Evolutionary conservation across 768 basidiomycete genomes (phyloP).

Genomic region (Lactarius hatsudake): DNA sequence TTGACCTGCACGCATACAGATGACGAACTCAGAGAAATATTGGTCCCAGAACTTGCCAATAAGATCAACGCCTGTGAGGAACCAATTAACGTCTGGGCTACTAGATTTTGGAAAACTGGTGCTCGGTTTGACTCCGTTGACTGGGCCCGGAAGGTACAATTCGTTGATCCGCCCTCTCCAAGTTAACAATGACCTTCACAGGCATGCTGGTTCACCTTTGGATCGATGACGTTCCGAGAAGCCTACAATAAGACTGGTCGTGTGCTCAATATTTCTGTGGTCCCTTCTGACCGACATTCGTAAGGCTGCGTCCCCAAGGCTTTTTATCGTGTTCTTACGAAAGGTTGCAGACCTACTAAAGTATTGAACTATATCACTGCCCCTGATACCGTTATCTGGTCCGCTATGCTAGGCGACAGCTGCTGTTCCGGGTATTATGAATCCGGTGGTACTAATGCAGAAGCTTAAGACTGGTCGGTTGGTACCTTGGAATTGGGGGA

Average conservation of each 20-base stretch:
- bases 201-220: conserved; percentile 88
- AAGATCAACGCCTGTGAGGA: conserved; percentile 84
- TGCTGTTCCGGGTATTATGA: conserved; percentile 92
- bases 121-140: conserved; percentile 89
- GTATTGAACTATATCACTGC: conserved; percentile 93
- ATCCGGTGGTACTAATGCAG: conserved; percentile 94
- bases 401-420: conserved; percentile 81
- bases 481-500: conserved; percentile 94
- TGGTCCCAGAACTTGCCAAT: conserved; percentile 82
- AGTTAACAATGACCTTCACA: conserved; percentile 32
- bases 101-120: conserved; percentile 78
- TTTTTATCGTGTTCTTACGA: conserved; percentile 13
- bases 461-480: conserved; percentile 77
- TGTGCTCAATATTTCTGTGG: conserved; percentile 90
- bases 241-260: conserved; percentile 92
- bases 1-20: conserved; percentile 86
- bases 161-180: background rate
- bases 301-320: conserved; percentile 31
- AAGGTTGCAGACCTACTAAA: conserved; percentile 75
- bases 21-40: conserved; percentile 71
- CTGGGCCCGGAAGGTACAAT: conserved; percentile 84
- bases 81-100: conserved; percentile 62
- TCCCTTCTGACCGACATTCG: conserved; percentile 90
- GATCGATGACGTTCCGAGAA: conserved; percentile 93
- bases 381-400: conserved; percentile 89